Conservation (phyloP, 2,329 filamentous ascomycete genomes). For the Pestalotiopsis sp. region DNA sequence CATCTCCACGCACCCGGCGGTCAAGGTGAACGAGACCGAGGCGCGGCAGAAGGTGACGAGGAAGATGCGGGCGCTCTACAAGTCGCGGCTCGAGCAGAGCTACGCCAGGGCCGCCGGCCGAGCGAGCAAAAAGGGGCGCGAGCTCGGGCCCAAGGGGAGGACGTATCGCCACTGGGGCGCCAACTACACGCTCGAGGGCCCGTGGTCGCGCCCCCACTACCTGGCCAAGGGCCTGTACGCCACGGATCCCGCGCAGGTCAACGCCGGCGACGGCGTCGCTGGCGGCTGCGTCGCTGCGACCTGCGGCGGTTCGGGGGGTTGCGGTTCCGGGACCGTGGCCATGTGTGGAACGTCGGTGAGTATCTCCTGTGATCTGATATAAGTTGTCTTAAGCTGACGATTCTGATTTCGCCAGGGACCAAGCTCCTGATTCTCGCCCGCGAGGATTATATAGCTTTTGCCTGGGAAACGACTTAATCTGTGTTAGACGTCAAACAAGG, state of each 20-base stretch:
- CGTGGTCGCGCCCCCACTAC: slow-evolving; percentile 6
- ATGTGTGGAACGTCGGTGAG: slow-evolving; percentile 4
- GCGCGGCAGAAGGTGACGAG: slow-evolving; percentile 3
- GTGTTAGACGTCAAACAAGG: too few relatives aligned
- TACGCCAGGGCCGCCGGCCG: slow-evolving; percentile 8
- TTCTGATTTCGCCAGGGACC: neutral
- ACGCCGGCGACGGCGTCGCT: neutral
- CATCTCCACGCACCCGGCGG: slow-evolving; percentile 2
- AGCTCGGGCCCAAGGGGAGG: slow-evolving; percentile 5
- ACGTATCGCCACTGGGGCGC: slow-evolving; percentile 1
- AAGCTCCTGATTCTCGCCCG: neutral
- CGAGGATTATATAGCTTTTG: too few relatives aligned
- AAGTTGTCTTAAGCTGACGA: neutral
- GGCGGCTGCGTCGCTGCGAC: slow-evolving; percentile 5
- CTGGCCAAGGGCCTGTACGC: neutral
- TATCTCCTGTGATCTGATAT: neutral
- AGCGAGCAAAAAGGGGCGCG: slow-evolving; percentile 5
- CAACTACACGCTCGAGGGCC: slow-evolving; percentile 1
- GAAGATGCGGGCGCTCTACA: slow-evolving; percentile 9
- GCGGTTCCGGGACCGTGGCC: neutral
- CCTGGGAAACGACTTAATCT: too few relatives aligned
- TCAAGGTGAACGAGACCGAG: slow-evolving; percentile 8
- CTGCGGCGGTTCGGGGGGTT: neutral
- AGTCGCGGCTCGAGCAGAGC: slow-evolving; percentile 8
- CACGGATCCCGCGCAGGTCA: neutral